Percentiles rank a stretch among this genome's conserved stretches.
These are phyloP conservation scores for Arabis hirsuta DNA, from an alignment of 345 rosid genomes.

Conservation along the genomic window DNA sequence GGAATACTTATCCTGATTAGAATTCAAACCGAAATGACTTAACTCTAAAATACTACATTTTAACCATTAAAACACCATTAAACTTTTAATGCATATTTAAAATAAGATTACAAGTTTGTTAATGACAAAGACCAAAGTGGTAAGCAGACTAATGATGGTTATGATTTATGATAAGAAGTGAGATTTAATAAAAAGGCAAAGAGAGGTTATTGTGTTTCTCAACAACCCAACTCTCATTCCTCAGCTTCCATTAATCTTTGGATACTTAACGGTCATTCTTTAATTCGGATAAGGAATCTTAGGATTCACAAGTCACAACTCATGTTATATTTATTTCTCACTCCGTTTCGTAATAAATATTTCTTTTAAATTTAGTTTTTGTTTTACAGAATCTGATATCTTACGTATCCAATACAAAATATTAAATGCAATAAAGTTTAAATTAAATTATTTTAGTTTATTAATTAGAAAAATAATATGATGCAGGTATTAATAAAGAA, in stretches of 20 bases:
- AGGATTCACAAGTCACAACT: constrained; percentile 1
- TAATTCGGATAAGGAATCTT: constrained; percentile 25
- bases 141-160: constrained; percentile 34
- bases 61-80: too few relatives aligned
- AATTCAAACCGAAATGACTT: not conserved
- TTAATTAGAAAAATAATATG: too few relatives aligned
- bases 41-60: not conserved
- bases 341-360: too few relatives aligned
- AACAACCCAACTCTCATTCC: constrained; percentile 40
- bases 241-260: constrained; percentile 33
- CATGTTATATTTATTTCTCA: not conserved
- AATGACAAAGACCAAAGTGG: constrained; percentile 31
- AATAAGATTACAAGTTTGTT: constrained; percentile 30
- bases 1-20: not conserved
- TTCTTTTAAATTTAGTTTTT: too few relatives aligned
- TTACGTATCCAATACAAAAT: too few relatives aligned
- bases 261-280: constrained; percentile 19
- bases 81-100: not conserved
- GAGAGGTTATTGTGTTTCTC: constrained; percentile 30
- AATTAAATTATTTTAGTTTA: too few relatives aligned
- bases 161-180: constrained; percentile 27
- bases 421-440: too few relatives aligned
- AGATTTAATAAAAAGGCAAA: constrained; percentile 16
- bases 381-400: too few relatives aligned
- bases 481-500: too few relatives aligned